A percentile compares a stretch with the other conserved stretches of the same genome.
These are phyloP conservation scores for Nothophoma quercina DNA, from an alignment of 2,329 filamentous ascomycete species.

Conservation along the genomic window DNA sequence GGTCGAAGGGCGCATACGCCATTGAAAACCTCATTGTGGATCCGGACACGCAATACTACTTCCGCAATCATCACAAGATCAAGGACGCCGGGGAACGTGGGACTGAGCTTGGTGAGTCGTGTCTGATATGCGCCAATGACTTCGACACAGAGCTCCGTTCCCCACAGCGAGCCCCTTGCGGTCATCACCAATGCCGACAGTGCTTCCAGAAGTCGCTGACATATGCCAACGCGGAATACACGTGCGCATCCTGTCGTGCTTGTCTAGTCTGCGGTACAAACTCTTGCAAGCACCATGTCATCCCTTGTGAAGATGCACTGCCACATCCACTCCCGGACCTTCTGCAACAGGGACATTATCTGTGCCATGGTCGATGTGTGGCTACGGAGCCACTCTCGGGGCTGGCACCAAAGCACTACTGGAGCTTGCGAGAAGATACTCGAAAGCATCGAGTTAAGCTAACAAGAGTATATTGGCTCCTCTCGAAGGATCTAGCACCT, in stretches of 20 bases:
- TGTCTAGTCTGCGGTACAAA: constrained; percentile 1
- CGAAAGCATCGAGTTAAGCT: neutral
- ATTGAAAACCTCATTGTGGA: constrained; percentile 5
- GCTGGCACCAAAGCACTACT: constrained; percentile 1
- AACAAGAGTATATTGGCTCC: neutral
- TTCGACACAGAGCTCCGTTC: neutral
- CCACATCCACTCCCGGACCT: neutral
- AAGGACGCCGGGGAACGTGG: neutral
- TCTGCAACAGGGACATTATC: neutral
- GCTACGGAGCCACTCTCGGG: neutral
- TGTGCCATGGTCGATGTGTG: neutral
- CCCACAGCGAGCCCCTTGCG: constrained; percentile 3
- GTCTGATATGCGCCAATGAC: constrained; percentile 6
- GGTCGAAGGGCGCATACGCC: neutral
- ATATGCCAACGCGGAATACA: neutral
- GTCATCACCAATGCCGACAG: constrained; percentile 1
- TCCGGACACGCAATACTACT: constrained; percentile 5
- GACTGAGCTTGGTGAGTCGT: neutral
- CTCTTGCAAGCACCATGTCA: neutral
- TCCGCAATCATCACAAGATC: constrained; percentile 1
- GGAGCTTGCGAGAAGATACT: constrained; percentile 3
- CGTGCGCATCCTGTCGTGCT: neutral
- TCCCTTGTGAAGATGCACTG: neutral
- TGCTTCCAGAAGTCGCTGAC: neutral
- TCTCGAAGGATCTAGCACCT: neutral